Conservation (phyloP, 1,284 basidiomycete species). For the Puccinia horiana region DNA sequence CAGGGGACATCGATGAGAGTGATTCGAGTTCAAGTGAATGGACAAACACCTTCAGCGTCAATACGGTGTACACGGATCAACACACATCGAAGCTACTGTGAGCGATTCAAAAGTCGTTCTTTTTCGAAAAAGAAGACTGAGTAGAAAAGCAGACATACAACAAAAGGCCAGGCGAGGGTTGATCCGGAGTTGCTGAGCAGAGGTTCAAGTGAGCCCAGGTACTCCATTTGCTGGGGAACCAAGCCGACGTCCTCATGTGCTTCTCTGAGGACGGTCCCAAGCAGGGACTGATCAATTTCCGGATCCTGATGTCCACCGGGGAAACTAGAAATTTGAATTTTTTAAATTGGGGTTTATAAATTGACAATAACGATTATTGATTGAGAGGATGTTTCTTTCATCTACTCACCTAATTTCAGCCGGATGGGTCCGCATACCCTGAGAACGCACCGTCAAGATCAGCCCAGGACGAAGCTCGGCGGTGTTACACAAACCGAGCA, state of each 20-base stretch:
- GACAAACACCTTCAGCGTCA: constrained; percentile 26
- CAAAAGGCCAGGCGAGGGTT: constrained; percentile 29
- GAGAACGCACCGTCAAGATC: constrained; percentile 33
- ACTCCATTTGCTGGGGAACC: constrained; percentile 26
- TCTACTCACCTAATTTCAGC: constrained; percentile 32
- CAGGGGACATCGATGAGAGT: too few relatives aligned
- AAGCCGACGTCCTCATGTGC: constrained; percentile 35
- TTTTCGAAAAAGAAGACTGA: not conserved
- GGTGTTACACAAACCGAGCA: constrained; percentile 21
- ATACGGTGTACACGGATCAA: not conserved
- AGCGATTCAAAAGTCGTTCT: not conserved
- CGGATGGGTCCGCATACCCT: constrained; percentile 25
- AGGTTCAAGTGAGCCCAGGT: constrained; percentile 24
- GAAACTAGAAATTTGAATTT: not conserved
- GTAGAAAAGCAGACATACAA: constrained; percentile 3
- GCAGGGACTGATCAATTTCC: constrained; percentile 15
- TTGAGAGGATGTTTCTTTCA: not conserved
- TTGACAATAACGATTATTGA: not conserved
- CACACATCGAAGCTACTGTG: not conserved
- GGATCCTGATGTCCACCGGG: constrained; percentile 42
- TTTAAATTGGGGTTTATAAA: not conserved
- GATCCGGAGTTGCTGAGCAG: constrained; percentile 17
- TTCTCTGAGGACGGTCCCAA: constrained; percentile 36
- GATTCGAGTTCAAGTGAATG: constrained; percentile 20
- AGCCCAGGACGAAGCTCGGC: not conserved